Percentiles rank a stretch among this genome's conserved stretches.
These are phyloP conservation scores for Boletellus sp. DNA, from an alignment of 1,284 basidiomycete species.

Conservation along the genomic window DNA sequence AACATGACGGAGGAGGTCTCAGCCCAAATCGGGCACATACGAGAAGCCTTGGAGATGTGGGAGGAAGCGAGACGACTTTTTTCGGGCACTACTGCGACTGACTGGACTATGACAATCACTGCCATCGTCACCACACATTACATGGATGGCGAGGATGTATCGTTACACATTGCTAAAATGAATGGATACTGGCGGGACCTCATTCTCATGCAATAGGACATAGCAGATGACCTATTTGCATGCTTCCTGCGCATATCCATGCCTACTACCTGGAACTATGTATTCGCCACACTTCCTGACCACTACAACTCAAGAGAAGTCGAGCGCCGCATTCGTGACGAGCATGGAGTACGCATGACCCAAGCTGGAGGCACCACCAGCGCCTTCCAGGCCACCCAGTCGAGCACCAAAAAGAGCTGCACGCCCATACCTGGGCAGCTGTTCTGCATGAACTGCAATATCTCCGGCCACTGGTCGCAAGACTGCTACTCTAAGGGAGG, in stretches of 20 bases:
- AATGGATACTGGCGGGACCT: not conserved
- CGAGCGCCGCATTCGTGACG: not conserved
- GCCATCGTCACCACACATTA: not conserved
- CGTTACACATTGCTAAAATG: slow-evolving; percentile 3
- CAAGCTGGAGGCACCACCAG: not conserved
- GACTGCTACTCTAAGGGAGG: not conserved
- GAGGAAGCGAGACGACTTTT: not conserved
- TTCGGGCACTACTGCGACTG: not conserved
- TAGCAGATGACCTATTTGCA: not conserved
- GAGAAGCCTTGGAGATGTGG: not conserved
- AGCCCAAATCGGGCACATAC: not conserved
- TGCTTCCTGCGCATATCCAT: slow-evolving; percentile 10
- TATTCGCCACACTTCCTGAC: not conserved
- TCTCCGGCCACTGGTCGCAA: not conserved
- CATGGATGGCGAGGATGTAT: not conserved
- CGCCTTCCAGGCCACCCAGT: not conserved
- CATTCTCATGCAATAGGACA: not conserved
- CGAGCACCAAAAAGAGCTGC: not conserved
- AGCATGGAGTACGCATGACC: not conserved
- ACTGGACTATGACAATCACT: slow-evolving; percentile 1
- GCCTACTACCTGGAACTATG: slow-evolving; percentile 1
- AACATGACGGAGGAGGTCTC: not conserved
- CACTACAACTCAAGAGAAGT: not conserved
- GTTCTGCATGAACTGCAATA: not conserved
- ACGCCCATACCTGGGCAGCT: not conserved